Evolutionary conservation across 805 yeast genomes (phyloP), one percentile per base, ranked within the genome.

Genomic region (Metschnikowia drakensbergensis): DNA sequence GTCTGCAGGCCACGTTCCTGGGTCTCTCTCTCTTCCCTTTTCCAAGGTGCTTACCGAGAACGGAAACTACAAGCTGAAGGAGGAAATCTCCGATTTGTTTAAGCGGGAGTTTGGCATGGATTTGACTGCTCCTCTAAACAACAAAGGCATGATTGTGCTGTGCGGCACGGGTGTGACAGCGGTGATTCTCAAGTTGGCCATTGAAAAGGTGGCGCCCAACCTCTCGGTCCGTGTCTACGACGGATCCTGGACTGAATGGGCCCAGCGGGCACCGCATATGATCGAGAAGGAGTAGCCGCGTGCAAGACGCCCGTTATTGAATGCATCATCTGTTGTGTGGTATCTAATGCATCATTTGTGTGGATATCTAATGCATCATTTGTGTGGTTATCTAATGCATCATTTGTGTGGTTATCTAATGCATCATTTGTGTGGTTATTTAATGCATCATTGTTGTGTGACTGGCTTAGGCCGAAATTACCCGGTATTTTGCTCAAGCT

Each of bases 81-180:
- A 64, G 8, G 80, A 77, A 38, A 61, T 92, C 34, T 50, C 62
- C 5, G 60, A 67, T 11, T 63, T 81, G 8, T 77, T 90, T 54
- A 60, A 60, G 45, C 37, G 49, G 3, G 71, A 67, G 8, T 67
- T 64, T 39, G 65, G 59, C 6, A 36, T 72, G 6, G 69, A 67
- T 37, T 64, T 76, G 36, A 42, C 61, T 17, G 50, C 58, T 50
- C 45, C 66, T 48, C 49, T 58, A 8, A 66, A 72, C 13, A 84
- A 85, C 59, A 48, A 44, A 38, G 91, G 88, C 9, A 81, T 87
- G 17, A 81, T 94, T 43, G 86, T 86, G 35, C 82, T 88, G 88
- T 94, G 99, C 64, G 99, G 98, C 28, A 85, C 97, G 0, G 99
- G 98, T 40, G 97, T 94, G 42, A 84, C 97, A 8, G 98, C 97